Base-by-base conservation (phyloP, 441 rosid species). In the Breynia disticha region DNA sequence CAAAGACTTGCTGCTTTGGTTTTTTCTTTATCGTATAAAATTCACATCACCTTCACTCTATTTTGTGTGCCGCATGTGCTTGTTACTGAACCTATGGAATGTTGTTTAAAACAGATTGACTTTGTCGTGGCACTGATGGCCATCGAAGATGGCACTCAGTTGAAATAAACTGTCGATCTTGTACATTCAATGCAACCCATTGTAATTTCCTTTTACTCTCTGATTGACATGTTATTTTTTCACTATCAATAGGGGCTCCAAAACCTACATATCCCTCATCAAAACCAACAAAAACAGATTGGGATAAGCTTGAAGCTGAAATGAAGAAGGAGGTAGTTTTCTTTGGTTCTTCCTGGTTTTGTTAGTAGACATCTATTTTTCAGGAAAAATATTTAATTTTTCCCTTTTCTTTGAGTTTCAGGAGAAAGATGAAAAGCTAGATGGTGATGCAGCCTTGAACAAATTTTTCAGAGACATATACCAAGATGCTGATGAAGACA, bases 381-480 rank as follows among this genome's bases (percentile, higher is more conserved):
- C 35, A 28, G 35, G 5, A 5, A 3, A 28, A 51, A n/a, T 8
- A 12, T n/a, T 19, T 51, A 39, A 24, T 17, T 0, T 45, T 18
- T 18, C 17, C 42, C 37, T 44, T 54, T 55, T 43, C 15, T 55
- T 45, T 38, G 52, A 39, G 57, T 62, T 72, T 57, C 78, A 91
- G 98, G 98, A 91, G 67, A 91, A 91, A 73, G 97, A 91, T 7
- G 98, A 91, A 68, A 82, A 88, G 61, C 72, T 91, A 39, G 95
- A 91, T 44, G 98, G 98, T 58, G 98, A 91, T 66, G 98, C 98
- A 3, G 98, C 85, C 15, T 65, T 91, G 79, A 91, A 91, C 79
- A 91, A 80, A 57, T 81, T 91, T 68, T 91, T 91, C 85, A 80
- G 80, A 41, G 95, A 74, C 5, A 91, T 91, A 58, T 91, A 88